Evolutionary conservation across 495 filamentous ascomycete species (phyloP), one percentile per base, ranked within the genome.

Genomic region (Bryoglossum gracile): DNA sequence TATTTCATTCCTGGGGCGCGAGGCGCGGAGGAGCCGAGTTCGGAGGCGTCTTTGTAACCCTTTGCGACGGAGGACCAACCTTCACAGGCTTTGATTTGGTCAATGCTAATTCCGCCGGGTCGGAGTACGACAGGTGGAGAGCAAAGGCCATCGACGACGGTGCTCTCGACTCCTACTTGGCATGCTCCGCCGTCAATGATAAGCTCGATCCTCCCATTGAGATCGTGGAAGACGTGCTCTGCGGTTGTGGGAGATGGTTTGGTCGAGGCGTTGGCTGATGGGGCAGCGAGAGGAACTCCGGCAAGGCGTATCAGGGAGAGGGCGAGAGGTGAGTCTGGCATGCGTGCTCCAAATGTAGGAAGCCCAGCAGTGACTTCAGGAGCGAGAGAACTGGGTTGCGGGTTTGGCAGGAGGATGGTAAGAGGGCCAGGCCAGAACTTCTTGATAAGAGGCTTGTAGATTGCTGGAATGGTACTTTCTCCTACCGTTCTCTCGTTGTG

Each of bases 1-100:
- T 99, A 99, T 61, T 99, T 99, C 92, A 99, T 99, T 2, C 92
- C 92, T 8, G 92, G 92, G 2, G 91, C 90, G 46, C 84, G 77
- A 4, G 94, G 91, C 18, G 71, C 68, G 46, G 71, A 64, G 42
- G 60, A 75, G 1, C 69, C 76, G 13, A 62, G 54, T 54, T 82
- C 76, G 13, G 71, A 71, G 18, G 63, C 60, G 54, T 95, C 87
- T 50, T 78, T 76, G 62, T 95, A 95, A 33, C 78, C 91, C 23
- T 84, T 73, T 47, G 69, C 68, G 2, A 87, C 82, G 40, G 75
- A 69, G 58, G 87, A 82, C 92, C 92, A 99, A 3, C 90, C 91
- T 3, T 76, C 65, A 59, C 81, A 89, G 19, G 68, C 54, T 21
- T 82, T 73, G 21, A 99, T 61, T 59, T 86, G 77, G 49, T 95